Evolutionary conservation across 108 stramenopile species (phyloP).

Genomic region (Nitzschia sp.): DNA sequence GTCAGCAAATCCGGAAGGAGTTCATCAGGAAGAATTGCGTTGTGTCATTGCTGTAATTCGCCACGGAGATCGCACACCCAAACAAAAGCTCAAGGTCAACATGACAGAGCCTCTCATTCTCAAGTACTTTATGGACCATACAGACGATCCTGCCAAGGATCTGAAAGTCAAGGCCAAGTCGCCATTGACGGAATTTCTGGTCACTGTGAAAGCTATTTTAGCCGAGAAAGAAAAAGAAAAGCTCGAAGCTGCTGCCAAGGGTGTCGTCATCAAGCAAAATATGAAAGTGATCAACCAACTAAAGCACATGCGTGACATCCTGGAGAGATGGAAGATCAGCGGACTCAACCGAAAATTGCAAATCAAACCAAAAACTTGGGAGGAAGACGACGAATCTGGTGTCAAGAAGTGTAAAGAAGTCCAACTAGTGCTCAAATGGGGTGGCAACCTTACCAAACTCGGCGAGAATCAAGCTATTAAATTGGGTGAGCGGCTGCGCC

Average conservation of each 20-base stretch:
- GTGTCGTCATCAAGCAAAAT: slow-evolving; percentile 24
- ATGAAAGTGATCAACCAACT: slow-evolving; percentile 62
- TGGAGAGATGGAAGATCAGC: slow-evolving; percentile 91
- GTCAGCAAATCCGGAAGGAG: slow-evolving; percentile 12
- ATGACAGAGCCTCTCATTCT: slow-evolving; percentile 77
- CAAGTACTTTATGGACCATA: slow-evolving; percentile 74
- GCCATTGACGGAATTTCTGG: slow-evolving; percentile 87
- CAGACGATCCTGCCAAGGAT: slow-evolving; percentile 79
- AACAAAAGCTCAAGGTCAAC: slow-evolving; percentile 98
- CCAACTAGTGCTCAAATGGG: slow-evolving; percentile 98
- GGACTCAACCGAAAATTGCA: slow-evolving; percentile 97
- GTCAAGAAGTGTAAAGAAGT: slow-evolving; percentile 48
- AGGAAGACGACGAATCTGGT: slow-evolving; percentile 50
- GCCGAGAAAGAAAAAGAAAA: slow-evolving; percentile 32
- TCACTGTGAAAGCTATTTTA: slow-evolving; percentile 73
- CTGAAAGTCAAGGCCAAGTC: slow-evolving; percentile 92
- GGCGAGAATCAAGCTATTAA: slow-evolving; percentile 89
- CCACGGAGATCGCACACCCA: slow-evolving; percentile 98
- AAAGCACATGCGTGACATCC: slow-evolving; percentile 83
- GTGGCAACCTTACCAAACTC: slow-evolving; percentile 94
- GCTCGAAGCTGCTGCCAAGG: slow-evolving; percentile 33
- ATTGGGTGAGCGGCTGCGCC: slow-evolving; percentile 89
- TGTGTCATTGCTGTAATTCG: slow-evolving; percentile 96
- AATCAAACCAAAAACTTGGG: slow-evolving; percentile 92
- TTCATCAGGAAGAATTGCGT: slow-evolving; percentile 87